These are phyloP conservation scores for Erigeron canadensis DNA, from an alignment of 129 eudicot species.

Conservation along the genomic window DNA sequence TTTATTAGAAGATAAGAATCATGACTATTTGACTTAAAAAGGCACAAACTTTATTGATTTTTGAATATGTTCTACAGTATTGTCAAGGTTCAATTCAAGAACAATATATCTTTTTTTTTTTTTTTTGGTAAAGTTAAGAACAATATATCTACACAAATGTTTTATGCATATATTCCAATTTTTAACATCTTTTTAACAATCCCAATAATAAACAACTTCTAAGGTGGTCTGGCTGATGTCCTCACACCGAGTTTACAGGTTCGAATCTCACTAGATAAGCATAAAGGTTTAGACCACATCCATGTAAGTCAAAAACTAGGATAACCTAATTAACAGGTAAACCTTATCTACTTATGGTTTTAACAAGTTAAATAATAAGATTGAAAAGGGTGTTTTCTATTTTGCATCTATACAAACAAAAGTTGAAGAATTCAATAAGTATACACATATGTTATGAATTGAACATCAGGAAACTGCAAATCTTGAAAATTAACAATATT, in stretches of 20 bases:
- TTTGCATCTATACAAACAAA: conserved; percentile 6
- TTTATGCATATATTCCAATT: conserved; percentile 13
- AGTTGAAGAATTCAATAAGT: background rate
- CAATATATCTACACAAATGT: conserved; percentile 12
- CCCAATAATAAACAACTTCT: no score
- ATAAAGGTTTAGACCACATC: no score
- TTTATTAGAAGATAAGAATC: conserved; percentile 14
- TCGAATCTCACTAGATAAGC: no score
- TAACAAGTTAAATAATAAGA: conserved; percentile 2
- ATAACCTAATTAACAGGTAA: background rate
- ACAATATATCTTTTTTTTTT: conserved; percentile 14
- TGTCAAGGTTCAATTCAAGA: conserved; percentile 25
- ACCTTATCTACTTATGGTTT: background rate
- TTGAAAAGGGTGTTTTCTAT: conserved; percentile 10
- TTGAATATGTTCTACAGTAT: conserved; percentile 14
- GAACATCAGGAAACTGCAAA: conserved; percentile 14
- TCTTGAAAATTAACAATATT: background rate
- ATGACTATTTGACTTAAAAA: conserved; percentile 17
- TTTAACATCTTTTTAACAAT: no score
- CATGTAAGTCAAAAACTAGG: no score
- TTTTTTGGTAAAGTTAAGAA: no score
- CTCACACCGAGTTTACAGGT: no score
- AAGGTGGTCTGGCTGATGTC: no score
- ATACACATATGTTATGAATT: background rate
- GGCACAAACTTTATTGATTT: conserved; percentile 25